Base-by-base conservation (phyloP, 805 yeast genomes). In the Lachancea thermotolerans region DNA sequence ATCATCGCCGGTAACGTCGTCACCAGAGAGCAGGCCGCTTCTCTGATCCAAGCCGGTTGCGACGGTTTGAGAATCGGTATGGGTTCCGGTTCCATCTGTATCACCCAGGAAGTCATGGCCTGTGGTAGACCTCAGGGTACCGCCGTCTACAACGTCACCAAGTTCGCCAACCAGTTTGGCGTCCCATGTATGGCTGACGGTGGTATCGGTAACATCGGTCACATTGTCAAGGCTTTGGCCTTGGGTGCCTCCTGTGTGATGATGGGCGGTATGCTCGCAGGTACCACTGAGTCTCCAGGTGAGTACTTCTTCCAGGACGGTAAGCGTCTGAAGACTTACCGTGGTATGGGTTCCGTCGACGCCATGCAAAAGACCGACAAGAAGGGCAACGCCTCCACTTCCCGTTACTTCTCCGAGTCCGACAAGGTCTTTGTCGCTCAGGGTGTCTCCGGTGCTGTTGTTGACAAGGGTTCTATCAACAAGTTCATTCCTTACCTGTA, bases 121-220 rank as follows among this genome's bases (percentile, higher is more conserved):
- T 95, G 96, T 73, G 99, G 99, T 73, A 89, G 99, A 78, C 99
- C 99, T 50, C 99, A 93, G 76, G 99, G 98, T 73, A 89, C 98
- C 55, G 99, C 99, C 50, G 98, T 93, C 45, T 90, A 79, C 77
- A 83, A 81, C 56, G 99, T 93, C 45, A 77, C 93, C 53, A 90
- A 91, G 74, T 90, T 93, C 65, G 95, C 98, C 55, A 83, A 82
- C 71, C 78, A 81, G 68, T 93, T 91, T 65, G 99, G 99, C 67
- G 95, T 93, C 55, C 98, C 99, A 66, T 86, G 96, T 72, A 89
- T 93, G 59, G 99, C 99, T 56, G 99, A 93, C 68, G 99, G 99
- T 78, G 99, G 99, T 81, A 82, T 93, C 62, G 91, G 89, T 70
- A 93, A 93, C 78, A 89, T 93, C 73, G 99, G 99, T 57, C 99